These are phyloP conservation scores for Aspergillus proliferans DNA, from an alignment of 2,329 filamentous ascomycete species.

Conservation along the genomic window DNA sequence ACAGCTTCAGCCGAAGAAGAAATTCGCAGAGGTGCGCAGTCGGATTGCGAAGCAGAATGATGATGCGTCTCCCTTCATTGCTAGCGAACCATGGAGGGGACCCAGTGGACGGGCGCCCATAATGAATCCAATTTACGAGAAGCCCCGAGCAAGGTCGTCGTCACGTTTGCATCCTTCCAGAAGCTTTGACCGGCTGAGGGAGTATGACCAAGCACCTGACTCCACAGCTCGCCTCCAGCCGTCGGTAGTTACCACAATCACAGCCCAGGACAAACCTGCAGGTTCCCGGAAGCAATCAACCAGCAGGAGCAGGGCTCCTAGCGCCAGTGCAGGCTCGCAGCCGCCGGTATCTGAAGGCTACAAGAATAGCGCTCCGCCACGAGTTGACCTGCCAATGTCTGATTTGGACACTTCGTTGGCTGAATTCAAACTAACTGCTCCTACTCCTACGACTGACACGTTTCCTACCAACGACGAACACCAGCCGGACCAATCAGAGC, in stretches of 20 bases:
- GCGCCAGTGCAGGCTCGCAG: background rate
- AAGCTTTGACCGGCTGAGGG: conserved; percentile 12
- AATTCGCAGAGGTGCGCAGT: conserved; percentile 25
- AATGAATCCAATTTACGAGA: conserved; percentile 59
- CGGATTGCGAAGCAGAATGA: conserved; percentile 32
- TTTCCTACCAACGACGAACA: conserved; percentile 4
- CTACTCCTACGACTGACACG: background rate
- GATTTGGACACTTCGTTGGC: conserved; percentile 28
- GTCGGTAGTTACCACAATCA: conserved; percentile 29
- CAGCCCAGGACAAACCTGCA: conserved; percentile 13
- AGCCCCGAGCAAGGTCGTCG: conserved; percentile 51
- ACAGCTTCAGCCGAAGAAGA: conserved; percentile 32
- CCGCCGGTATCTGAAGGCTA: conserved; percentile 6
- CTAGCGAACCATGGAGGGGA: conserved; percentile 59
- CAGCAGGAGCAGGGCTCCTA: conserved; percentile 25
- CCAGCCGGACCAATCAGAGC: conserved; percentile 24
- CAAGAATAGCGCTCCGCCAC: conserved; percentile 13
- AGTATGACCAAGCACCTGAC: conserved; percentile 29
- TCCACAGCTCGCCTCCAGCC: conserved; percentile 16
- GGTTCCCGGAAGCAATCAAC: conserved; percentile 5
- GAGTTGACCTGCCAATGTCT: conserved; percentile 18
- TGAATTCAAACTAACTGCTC: conserved; percentile 31
- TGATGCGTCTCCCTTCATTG: conserved; percentile 36
- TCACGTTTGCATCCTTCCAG: conserved; percentile 36
- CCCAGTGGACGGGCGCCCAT: conserved; percentile 62